A percentile compares a stretch with the other conserved stretches of the same genome.
Conservation (phyloP, 345 rosid genomes). For the Garcia nutans region DNA sequence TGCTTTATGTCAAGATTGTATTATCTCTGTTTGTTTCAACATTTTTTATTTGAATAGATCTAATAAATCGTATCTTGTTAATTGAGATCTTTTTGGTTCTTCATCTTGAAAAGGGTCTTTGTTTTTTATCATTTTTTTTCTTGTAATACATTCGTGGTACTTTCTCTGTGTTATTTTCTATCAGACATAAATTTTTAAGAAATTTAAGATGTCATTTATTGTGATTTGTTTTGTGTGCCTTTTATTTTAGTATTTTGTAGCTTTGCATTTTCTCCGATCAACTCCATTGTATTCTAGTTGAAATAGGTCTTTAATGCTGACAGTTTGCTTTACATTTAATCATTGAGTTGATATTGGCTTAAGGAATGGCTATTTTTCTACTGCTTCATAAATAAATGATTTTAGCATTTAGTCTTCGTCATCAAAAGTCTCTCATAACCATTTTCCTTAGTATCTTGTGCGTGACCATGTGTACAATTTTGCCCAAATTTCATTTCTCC, state of each 20-base stretch:
- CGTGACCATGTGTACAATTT: background rate
- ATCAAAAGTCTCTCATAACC: background rate
- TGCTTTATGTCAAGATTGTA: conserved; percentile 1
- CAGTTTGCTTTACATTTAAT: background rate
- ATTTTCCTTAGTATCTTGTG: background rate
- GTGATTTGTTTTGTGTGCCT: background rate
- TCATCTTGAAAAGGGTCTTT: background rate
- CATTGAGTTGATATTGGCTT: background rate
- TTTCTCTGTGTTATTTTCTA: background rate
- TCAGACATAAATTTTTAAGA: background rate
- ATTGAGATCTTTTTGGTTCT: background rate
- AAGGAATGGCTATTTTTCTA: background rate
- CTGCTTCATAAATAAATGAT: background rate
- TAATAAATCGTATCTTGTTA: background rate
- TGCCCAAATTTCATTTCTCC: background rate
- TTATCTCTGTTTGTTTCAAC: background rate
- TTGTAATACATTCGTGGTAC: background rate
- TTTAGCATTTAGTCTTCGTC: background rate
- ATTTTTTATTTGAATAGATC: background rate
- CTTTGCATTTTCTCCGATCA: background rate
- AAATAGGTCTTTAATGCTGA: background rate
- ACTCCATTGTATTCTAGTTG: background rate
- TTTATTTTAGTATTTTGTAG: background rate
- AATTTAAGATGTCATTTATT: background rate
- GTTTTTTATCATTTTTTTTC: background rate